phyloP scores from a whole-genome alignment of 192 early-diverging fungal species.

The Coemansia sp. region DNA sequence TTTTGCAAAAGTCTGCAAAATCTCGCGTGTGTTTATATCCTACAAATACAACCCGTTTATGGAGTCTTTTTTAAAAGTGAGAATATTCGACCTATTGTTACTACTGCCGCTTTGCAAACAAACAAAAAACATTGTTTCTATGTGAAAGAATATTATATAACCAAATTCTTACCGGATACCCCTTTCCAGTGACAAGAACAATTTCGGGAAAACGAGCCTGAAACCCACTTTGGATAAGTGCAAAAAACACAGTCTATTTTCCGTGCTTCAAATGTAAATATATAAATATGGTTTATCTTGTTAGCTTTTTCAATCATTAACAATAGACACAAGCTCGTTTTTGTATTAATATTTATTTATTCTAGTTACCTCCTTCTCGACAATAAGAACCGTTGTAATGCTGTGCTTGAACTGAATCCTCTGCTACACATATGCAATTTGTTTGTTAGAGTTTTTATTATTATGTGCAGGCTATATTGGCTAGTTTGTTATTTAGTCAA shows the following conservation, averaged over 20 bases:
- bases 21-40: conserved; percentile 46
- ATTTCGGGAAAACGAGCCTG: conserved; percentile 21
- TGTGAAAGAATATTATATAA: too few relatives aligned
- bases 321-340: too few relatives aligned
- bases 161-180: conserved; percentile 43
- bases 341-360: background rate
- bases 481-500: too few relatives aligned
- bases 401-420: background rate
- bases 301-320: too few relatives aligned
- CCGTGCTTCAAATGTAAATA: background rate
- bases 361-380: conserved; percentile 45
- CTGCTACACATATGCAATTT: conserved; percentile 13
- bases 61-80: too few relatives aligned
- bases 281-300: background rate
- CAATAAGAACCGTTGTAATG: conserved; percentile 16
- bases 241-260: conserved; percentile 38
- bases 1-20: conserved; percentile 15
- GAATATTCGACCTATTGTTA: too few relatives aligned
- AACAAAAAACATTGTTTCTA: too few relatives aligned
- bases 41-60: too few relatives aligned
- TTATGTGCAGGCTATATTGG: background rate
- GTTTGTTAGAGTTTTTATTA: background rate
- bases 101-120: too few relatives aligned
- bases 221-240: conserved; percentile 40
- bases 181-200: conserved; percentile 37